Evolutionary conservation across 2,329 filamentous ascomycete species (phyloP), one percentile per base, ranked within the genome.

Genomic region (Raffaelea arxii): DNA sequence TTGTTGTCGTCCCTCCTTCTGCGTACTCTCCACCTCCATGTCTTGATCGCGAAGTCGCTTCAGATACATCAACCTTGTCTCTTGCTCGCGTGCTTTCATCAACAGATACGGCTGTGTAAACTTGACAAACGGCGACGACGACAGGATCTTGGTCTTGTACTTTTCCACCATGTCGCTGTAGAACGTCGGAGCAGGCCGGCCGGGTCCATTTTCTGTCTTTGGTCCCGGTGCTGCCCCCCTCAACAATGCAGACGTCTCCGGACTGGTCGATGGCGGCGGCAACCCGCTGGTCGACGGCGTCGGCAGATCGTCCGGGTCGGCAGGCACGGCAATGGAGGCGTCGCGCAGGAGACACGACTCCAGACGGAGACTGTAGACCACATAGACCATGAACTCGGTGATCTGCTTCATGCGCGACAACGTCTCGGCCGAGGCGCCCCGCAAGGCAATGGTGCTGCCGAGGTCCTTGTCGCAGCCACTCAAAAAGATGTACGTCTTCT

Each of bases 371-470:
- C 96, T 98, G 65, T 98, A 98, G 12, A 97, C 90, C 19, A 98
- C 94, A 56, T 97, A 98, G 32, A 94, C 85, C 91, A 98, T 96
- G 60, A 98, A 97, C 60, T 98, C 92, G 11, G 91, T 92, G 54
- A 98, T 92, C 44, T 81, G 78, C 65, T 98, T 98, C 63, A 98
- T 80, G 55, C 82, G 86, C 2, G 80, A 71, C 18, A 98, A 72
- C 1, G 80, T 72, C 41, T 77, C 69, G 25, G 80, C 82, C 49
- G 84, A 80, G 4, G 84, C 86, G 1, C 92, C 92, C 40, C 92
- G 82, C 21, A 98, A 70, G 12, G 89, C 87, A 55, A 98, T 95
- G 0, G 92, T 98, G 60, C 92, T 97, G 0, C 92, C 94, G 2
- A 98, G 77, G 49, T 94, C 85, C 52, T 86, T 87, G 9, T 84